Base-by-base conservation (phyloP, 345 rosid genomes). In the Isatis tinctoria region DNA sequence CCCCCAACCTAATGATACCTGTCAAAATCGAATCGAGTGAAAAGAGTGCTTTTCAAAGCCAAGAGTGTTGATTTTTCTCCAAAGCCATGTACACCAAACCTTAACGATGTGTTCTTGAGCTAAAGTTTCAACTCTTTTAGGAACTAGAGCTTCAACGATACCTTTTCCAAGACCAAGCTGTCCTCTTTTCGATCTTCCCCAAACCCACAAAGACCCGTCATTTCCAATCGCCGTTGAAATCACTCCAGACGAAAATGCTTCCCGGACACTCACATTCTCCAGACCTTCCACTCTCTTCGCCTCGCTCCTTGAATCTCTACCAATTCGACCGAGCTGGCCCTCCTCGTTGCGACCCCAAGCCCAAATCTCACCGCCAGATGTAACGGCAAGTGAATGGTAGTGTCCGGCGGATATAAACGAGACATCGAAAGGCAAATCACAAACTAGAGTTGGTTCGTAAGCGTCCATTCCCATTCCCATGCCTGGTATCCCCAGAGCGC, bases 1-100 rank as follows among this genome's bases (percentile, higher is more conserved):
- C 2, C 97, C 97, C 99, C 99, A 90, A 40, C 98, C 99, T 69
- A 90, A 90, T 1, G 99, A 87, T 30, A 87, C 96, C 98, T 94
- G 76, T 64, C 78, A 67, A 78, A 64, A 62, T 2, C 32, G 20
- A 69, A 69, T 53, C 24, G 4, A 44, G 11, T 18, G 10, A 30
- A 36, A 65, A 8, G 67, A 63, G 1, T n/a, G 20, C 33, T 13
- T 26, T 52, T 63, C 5, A 48, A 51, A 60, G 14, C 47, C 54
- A 39, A 59, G 37, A 24, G 30, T 57, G 13, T 3, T 43, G 14
- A 16, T 10, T 37, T 33, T 41, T 43, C 41, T 54, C 4, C 13
- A 61, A 35, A 51, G 4, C 40, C 3, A 51, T 33, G 13, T 65
- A 28, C 53, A n/a, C 56, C 83, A 76, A 76, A 95, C 98, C 99